Percentiles rank a stretch among this genome's conserved stretches.
Evolutionary conservation across 306 rosid genomes (phyloP).

Genomic region (Rosa rugosa): DNA sequence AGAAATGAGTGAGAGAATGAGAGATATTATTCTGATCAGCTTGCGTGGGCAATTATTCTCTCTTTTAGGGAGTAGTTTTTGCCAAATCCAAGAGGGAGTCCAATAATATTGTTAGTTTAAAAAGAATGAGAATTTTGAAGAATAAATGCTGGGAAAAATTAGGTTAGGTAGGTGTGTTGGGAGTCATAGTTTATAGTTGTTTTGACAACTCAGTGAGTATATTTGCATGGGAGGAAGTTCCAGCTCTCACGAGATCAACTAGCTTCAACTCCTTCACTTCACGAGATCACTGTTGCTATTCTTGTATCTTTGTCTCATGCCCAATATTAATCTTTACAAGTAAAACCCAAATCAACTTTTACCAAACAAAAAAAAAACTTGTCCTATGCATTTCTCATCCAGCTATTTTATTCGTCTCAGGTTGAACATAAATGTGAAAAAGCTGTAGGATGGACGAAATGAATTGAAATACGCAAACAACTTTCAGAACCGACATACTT

Average conservation of each 20-base stretch:
- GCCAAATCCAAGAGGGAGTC: slow-evolving; percentile 24
- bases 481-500: too few species aligned
- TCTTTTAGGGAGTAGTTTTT: slow-evolving; percentile 13
- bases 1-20: slow-evolving; percentile 28
- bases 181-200: slow-evolving; percentile 37
- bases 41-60: slow-evolving; percentile 24
- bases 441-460: too few species aligned
- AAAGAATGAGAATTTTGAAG: slow-evolving; percentile 43
- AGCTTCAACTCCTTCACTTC: slow-evolving; percentile 13
- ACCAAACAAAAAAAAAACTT: not conserved
- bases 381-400: not conserved
- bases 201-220: slow-evolving; percentile 49
- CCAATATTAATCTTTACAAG: not conserved
- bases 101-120: slow-evolving; percentile 26
- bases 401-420: too few species aligned
- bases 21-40: slow-evolving; percentile 8
- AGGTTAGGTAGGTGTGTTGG: slow-evolving; percentile 36
- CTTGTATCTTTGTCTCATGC: not conserved
- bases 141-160: slow-evolving; percentile 40
- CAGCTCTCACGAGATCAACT: slow-evolving; percentile 43
- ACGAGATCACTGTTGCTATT: slow-evolving; percentile 3
- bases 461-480: too few species aligned
- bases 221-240: slow-evolving; percentile 53
- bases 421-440: too few species aligned
- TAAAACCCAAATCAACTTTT: not conserved